phyloP scores from a whole-genome alignment of 1,284 basidiomycete genomes.

The Ganoderma lucidum region DNA sequence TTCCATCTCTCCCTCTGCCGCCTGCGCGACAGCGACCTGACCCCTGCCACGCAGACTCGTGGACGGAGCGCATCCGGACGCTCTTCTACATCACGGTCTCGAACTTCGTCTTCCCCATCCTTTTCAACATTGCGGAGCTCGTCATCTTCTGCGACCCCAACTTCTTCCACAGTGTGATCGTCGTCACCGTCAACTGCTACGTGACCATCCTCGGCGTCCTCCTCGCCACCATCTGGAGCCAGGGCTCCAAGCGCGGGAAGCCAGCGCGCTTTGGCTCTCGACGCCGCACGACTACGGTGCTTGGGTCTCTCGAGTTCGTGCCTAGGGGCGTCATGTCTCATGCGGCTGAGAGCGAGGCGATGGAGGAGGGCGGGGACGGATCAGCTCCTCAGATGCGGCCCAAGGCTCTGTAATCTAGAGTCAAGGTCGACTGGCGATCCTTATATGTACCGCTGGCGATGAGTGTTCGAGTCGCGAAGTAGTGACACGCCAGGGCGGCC shows the following conservation, averaged over 20 bases:
- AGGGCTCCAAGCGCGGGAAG: not conserved
- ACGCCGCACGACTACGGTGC: not conserved
- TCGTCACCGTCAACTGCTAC: constrained; percentile 9
- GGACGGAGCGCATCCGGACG: constrained; percentile 16
- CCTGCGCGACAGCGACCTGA: not conserved
- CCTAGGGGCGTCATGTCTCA: too few species aligned
- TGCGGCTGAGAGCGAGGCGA: too few species aligned
- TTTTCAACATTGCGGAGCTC: constrained; percentile 39
- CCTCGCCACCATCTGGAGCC: not conserved
- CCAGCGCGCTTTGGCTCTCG: not conserved
- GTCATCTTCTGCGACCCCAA: constrained; percentile 24
- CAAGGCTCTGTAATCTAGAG: too few species aligned
- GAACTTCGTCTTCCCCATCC: constrained; percentile 43
- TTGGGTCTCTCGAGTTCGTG: too few species aligned
- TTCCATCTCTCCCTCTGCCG: not conserved
- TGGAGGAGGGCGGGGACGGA: too few species aligned
- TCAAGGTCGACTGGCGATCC: too few species aligned
- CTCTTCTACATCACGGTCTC: constrained; percentile 42
- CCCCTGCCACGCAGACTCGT: constrained; percentile 2
- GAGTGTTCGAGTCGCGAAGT: too few species aligned
- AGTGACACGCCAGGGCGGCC: too few species aligned
- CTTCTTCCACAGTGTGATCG: constrained; percentile 15
- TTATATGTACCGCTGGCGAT: too few species aligned
- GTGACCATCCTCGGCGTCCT: constrained; percentile 11
- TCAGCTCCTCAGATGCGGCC: too few species aligned